Evolutionary conservation across 331 rosid species (phyloP), one percentile per base, ranked within the genome.

Genomic region (Telfairia occidentalis): DNA sequence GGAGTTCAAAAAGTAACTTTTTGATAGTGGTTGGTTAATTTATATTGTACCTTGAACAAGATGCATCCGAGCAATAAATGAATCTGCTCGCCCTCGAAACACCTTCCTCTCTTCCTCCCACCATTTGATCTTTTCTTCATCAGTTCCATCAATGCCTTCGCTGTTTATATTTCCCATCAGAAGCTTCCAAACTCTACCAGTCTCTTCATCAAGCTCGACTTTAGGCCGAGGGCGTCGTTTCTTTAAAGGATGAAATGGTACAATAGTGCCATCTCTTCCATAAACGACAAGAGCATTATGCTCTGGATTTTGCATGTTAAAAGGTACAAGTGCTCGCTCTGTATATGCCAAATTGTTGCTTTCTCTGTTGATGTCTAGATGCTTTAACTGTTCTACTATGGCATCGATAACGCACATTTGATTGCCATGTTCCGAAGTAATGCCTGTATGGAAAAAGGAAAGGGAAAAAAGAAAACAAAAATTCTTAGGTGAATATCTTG

Each of bases 51-150:
- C 98, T 93, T 93, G 98, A 78, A 93, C 97, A 60, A 89, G 97
- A 89, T 88, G 98, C 98, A 93, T 91, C 66, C 94, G 81, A 53
- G 98, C 97, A 8, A 93, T 88, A 81, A 93, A 93, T 81, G 97
- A 88, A 78, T 93, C 97, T 34, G 94, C 98, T 75, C 96, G 84
- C 30, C 98, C 98, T 18, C 65, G 88, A 63, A 93, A 93, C 43
- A 93, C 94, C 19, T 80, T 86, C 18, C 98, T 86, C 74, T 93
- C 98, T 82, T 89, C 92, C 83, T 90, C 96, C 98, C 98, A 93
- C 97, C 97, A 88, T 80, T 88, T 90, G 77, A 85, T 85, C 81
- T 86, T 91, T 8, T 86, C 89, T 80, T 89, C 91, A 77, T 93
- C 89, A 0, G 90, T 88, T 78, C 98, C 98, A 81, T 93, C 90